phyloP scores from a whole-genome alignment of 2,329 filamentous ascomycete genomes.

The Hirsutella thompsonii region DNA sequence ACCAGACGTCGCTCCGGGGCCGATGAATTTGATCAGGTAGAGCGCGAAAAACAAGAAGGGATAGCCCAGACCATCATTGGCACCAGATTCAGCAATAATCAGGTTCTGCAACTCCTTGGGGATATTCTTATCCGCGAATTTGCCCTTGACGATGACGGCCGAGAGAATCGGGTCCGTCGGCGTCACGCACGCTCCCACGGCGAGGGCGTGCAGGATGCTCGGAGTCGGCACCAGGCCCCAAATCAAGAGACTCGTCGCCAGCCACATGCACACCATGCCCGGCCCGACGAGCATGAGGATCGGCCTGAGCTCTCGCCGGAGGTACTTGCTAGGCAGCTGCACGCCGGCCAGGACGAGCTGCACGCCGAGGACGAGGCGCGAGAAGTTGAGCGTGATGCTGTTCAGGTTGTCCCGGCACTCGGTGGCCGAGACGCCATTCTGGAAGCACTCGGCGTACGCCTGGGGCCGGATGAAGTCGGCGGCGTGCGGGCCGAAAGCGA shows the following conservation, averaged over 20 bases:
- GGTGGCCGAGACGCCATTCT: conserved; percentile 7
- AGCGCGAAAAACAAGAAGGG: conserved; percentile 77
- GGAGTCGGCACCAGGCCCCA: conserved; percentile 64
- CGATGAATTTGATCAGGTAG: conserved; percentile 68
- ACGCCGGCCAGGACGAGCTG: conserved; percentile 82
- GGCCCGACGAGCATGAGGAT: conserved; percentile 66
- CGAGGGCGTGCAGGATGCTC: conserved; percentile 64
- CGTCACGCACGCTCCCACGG: conserved; percentile 76
- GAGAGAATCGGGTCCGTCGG: conserved; percentile 83
- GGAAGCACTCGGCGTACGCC: conserved; percentile 49
- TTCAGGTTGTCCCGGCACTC: conserved; percentile 44
- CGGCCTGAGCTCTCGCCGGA: conserved; percentile 66
- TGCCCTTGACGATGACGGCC: conserved; percentile 84
- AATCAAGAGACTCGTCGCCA: conserved; percentile 64
- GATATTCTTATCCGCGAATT: conserved; percentile 84
- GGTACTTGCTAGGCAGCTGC: conserved; percentile 73
- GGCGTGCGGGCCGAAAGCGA: conserved; percentile 66
- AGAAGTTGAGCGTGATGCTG: conserved; percentile 69
- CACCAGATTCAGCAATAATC: conserved; percentile 70
- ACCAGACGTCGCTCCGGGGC: conserved; percentile 42
- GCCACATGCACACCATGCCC: conserved; percentile 79
- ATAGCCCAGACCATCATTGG: conserved; percentile 82
- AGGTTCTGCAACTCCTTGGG: conserved; percentile 71
- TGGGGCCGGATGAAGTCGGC: conserved; percentile 63
- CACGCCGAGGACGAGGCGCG: conserved; percentile 74